A percentile compares a stretch with the other conserved stretches of the same genome.
Conservation (phyloP, 2,329 filamentous ascomycete species). For the Scytalidium sp. region DNA sequence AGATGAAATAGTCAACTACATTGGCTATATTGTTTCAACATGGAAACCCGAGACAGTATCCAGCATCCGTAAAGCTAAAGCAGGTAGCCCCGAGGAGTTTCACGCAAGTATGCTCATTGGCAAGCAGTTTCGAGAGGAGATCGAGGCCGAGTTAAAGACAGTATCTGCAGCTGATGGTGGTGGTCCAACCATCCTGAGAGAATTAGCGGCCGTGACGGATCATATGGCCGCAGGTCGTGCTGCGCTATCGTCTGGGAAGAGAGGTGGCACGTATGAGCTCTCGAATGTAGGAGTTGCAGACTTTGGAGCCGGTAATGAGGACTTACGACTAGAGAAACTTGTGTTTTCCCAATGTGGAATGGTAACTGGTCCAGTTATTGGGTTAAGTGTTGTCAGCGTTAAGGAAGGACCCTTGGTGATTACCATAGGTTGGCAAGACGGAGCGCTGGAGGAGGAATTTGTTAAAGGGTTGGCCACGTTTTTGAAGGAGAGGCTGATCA, state of each 20-base stretch:
- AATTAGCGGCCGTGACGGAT: slow-evolving; percentile 1
- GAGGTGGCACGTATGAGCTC: slow-evolving; percentile 17
- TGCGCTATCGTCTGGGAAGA: slow-evolving; percentile 2
- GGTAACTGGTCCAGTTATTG: slow-evolving; percentile 13
- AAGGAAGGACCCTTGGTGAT: slow-evolving; percentile 14
- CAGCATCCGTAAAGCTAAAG: neutral
- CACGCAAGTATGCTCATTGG: slow-evolving; percentile 7
- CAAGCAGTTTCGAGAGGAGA: slow-evolving; percentile 5
- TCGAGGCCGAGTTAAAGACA: slow-evolving; percentile 8
- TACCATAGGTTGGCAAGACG: slow-evolving; percentile 18
- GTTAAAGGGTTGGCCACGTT: slow-evolving; percentile 9
- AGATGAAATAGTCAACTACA: slow-evolving; percentile 19
- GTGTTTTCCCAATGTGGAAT: slow-evolving; percentile 18
- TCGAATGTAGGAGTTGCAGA: slow-evolving; percentile 19
- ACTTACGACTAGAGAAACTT: slow-evolving; percentile 12
- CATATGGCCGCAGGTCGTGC: slow-evolving; percentile 4
- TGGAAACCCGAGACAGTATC: slow-evolving; percentile 5
- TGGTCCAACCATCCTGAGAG: slow-evolving; percentile 1
- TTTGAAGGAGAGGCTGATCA: slow-evolving; percentile 8
- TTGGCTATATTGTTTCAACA: slow-evolving; percentile 8
- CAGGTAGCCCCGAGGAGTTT: slow-evolving; percentile 5
- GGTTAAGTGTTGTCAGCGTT: slow-evolving; percentile 12
- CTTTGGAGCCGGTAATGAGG: neutral
- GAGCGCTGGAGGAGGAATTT: slow-evolving; percentile 12
- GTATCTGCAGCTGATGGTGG: slow-evolving; percentile 2